Conservation (phyloP, 106 monocot species). For the Dioscorea alata region DNA sequence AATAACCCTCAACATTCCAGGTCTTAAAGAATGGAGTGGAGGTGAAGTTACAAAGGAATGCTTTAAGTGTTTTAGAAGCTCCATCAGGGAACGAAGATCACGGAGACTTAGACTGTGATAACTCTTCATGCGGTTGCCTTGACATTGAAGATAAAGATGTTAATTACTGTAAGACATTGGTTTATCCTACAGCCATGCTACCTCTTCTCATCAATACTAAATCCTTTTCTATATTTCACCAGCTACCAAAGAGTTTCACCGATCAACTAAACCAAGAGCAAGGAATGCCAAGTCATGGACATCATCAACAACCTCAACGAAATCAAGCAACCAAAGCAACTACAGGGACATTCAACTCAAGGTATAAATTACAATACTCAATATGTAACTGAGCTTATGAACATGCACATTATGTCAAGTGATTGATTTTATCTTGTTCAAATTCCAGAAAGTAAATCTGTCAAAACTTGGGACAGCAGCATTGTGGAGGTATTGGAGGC, state of each 20-base stretch:
- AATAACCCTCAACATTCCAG: conserved; percentile 15
- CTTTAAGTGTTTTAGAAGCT: conserved; percentile 76
- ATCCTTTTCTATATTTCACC: neutral
- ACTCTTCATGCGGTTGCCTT: conserved; percentile 80
- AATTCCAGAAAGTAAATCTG: conserved; percentile 56
- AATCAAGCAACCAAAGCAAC: conserved; percentile 11
- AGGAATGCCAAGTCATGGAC: conserved; percentile 67
- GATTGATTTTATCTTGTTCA: neutral
- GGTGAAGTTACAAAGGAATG: conserved; percentile 91
- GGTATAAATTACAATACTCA: conserved; percentile 30
- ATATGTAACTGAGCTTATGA: neutral
- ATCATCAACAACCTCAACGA: neutral
- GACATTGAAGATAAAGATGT: conserved; percentile 66
- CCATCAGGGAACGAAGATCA: conserved; percentile 81
- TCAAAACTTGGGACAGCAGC: conserved; percentile 55
- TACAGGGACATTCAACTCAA: conserved; percentile 35
- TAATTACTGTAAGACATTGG: conserved; percentile 43
- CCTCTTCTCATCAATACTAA: neutral
- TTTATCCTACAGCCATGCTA: neutral
- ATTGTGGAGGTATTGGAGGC: conserved; percentile 84
- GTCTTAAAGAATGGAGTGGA: conserved; percentile 97
- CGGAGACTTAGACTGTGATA: conserved; percentile 45
- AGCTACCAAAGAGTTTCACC: conserved; percentile 64
- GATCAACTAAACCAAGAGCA: conserved; percentile 61
- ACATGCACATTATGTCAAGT: neutral